Conservation (phyloP, 192 early-diverging fungal species). For the Coemansia sp. region DNA sequence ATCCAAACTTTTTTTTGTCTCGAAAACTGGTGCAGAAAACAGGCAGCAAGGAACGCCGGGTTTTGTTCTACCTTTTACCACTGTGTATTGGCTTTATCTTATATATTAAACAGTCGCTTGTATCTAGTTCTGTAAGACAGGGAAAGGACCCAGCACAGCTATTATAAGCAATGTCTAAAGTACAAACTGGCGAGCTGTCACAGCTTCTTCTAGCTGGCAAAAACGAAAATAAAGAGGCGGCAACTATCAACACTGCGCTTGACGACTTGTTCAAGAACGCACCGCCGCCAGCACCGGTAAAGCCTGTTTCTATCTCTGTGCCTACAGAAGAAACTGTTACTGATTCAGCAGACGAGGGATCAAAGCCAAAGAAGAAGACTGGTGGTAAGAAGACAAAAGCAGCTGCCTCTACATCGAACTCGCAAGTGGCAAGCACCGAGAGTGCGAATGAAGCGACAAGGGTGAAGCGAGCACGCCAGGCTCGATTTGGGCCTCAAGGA, state of each 20-base stretch:
- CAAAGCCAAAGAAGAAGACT: conserved; percentile 1
- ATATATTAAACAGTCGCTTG: not conserved
- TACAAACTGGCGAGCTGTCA: conserved; percentile 36
- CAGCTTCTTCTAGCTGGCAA: conserved; percentile 39
- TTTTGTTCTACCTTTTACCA: too few species aligned
- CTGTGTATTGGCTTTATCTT: not conserved
- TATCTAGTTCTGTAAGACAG: not conserved
- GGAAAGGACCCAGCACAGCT: not conserved
- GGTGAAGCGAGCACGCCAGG: conserved; percentile 39
- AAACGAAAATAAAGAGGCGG: conserved; percentile 6
- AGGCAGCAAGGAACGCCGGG: too few species aligned
- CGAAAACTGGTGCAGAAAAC: not conserved
- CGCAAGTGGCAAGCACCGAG: not conserved
- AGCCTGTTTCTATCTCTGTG: conserved; percentile 10
- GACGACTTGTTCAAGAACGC: conserved; percentile 66
- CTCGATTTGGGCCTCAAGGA: conserved; percentile 15
- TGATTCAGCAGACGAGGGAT: not conserved
- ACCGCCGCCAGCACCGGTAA: conserved; percentile 26
- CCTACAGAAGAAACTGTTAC: not conserved
- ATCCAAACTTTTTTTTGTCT: conserved; percentile 6
- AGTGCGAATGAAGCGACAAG: conserved; percentile 15
- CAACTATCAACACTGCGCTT: conserved; percentile 52
- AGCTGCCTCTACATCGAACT: not conserved
- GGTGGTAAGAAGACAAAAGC: not conserved
- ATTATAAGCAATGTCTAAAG: not conserved